Evolutionary conservation across 495 filamentous ascomycete species (phyloP), one percentile per base, ranked within the genome.

Genomic region (Mytilinidion resinicola): DNA sequence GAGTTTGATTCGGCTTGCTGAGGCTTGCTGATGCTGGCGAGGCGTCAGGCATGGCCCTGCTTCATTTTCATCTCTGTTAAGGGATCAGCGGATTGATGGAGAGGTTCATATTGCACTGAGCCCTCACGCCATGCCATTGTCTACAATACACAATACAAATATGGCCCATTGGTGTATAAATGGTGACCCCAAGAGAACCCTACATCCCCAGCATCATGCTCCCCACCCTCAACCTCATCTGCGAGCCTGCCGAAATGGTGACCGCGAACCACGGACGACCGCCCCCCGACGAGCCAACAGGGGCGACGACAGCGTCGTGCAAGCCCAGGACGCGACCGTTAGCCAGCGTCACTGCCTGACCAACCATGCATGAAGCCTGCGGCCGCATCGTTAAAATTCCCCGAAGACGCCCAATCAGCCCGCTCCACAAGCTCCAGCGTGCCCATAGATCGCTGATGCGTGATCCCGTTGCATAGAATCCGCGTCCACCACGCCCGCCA

Each of bases 1-100:
- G 46, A 30, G 55, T 58, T 44, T 58, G 46, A 33, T n/a, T 42
- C 35, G 46, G 30, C 17, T 17, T 46, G 38, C 39, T 51, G 20
- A 12, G 46, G 46, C 17, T 17, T 46, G 38, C 39, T 51, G 20
- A 12, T 11, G 46, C 15, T 14, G 12, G 15, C 20, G 42, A 46
- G 42, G 20, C 46, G 46, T 49, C 46, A 9, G 46, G 46, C 46
- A 49, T 25, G 21, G 15, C 46, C 46, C 17, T 49, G 46, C 21
- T 25, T 30, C 12, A 14, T 49, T 20, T 12, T 49, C 17, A 49
- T 49, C 19, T 17, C 21, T 10, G 20, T 30, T 30, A 2, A 30
- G 25, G 6, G 25, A 30, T 30, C 25, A 30, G 2, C 25, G 25
- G 25, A 30, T 49, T 33, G 46, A 12, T 30, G 19, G 15, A 30